Evolutionary conservation across 2,329 filamentous ascomycete genomes (phyloP).

Genomic region (Sarocladium oryzae): DNA sequence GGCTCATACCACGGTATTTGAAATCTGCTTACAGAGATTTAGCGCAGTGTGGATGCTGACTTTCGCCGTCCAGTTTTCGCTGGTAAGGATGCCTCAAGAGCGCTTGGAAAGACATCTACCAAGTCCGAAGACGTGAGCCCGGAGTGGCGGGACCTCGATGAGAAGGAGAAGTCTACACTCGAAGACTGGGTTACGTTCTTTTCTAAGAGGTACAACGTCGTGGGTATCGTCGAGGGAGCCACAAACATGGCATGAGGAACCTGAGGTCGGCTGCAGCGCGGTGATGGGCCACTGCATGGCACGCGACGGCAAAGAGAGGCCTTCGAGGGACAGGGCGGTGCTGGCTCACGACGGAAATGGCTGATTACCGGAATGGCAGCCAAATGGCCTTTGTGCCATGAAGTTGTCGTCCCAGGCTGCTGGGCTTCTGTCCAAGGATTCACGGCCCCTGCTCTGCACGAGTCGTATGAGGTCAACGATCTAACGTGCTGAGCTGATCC

Average conservation of each 20-base stretch:
- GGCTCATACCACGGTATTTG: slow-evolving; percentile 77
- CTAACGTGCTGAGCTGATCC: not conserved
- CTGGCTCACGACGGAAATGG: not conserved
- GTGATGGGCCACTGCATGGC: not conserved
- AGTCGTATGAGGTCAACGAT: not conserved
- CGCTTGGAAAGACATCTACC: slow-evolving; percentile 77
- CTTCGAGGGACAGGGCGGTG: not conserved
- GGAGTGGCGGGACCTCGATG: slow-evolving; percentile 75
- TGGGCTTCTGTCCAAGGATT: not conserved
- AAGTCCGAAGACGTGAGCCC: slow-evolving; percentile 76
- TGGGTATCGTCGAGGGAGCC: slow-evolving; percentile 59
- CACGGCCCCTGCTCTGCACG: not conserved
- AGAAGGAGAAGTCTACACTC: slow-evolving; percentile 78
- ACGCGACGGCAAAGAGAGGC: not conserved
- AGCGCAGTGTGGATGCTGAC: not conserved
- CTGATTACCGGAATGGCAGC: not conserved
- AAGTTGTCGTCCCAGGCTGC: not conserved
- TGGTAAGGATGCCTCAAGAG: slow-evolving; percentile 92
- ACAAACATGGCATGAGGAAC: slow-evolving; percentile 43
- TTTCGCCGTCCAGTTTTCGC: slow-evolving; percentile 67
- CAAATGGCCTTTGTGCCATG: not conserved
- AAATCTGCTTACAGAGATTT: not conserved
- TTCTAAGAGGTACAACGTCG: slow-evolving; percentile 90
- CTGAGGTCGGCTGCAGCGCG: not conserved
- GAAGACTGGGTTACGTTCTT: slow-evolving; percentile 97